Evolutionary conservation across 169 alveolate species (phyloP), one percentile per base, ranked within the genome.

Genomic region (Cystoisospora suis): DNA sequence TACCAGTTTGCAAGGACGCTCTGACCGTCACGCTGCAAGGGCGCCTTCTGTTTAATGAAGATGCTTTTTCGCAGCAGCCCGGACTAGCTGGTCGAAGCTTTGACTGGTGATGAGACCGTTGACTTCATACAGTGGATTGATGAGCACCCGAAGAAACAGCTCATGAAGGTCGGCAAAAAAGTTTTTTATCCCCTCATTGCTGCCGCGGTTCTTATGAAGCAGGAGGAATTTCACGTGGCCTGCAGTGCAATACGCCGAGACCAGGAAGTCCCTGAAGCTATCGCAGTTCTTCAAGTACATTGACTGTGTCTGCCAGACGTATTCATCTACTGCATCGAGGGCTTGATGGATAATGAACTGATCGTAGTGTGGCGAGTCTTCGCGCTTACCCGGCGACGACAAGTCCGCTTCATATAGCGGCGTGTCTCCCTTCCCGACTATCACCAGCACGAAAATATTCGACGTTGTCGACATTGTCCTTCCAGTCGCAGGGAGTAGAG

Each of bases 261-360:
- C 98, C 7, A 95, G 89, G 46, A 96, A 93, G 61, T 94, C 96
- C 65, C 96, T 96, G 89, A 96, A 97, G 23, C 94, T 93, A 88
- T 97, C 98, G 46, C 96, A 94, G 75, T 94, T 94, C 92, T 96
- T 96, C 77, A 97, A 93, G 86, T 94, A 96, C 95, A 97, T 89
- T 40, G 79, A 86, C 5, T 95, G 90, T 47, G 91, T 94, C 36
- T 69, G 92, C 96, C 96, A 94, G 27, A 97, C 96, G 46, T 93
- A 38, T 59, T 96, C 98, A 45, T 97, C 98, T 44, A 97, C 91
- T 17, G 96, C 95, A 83, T 97, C 98, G 61, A 97, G 94, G 3
- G 98, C 96, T 75, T 96, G 97, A 53, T 97, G 98, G 34, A 96
- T 95, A 58, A 97, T 96, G 87, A 97, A 96, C 56, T 97, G 97